Conservation (phyloP, 2,329 filamentous ascomycete genomes). For the Apiospora rasikravindrae region DNA sequence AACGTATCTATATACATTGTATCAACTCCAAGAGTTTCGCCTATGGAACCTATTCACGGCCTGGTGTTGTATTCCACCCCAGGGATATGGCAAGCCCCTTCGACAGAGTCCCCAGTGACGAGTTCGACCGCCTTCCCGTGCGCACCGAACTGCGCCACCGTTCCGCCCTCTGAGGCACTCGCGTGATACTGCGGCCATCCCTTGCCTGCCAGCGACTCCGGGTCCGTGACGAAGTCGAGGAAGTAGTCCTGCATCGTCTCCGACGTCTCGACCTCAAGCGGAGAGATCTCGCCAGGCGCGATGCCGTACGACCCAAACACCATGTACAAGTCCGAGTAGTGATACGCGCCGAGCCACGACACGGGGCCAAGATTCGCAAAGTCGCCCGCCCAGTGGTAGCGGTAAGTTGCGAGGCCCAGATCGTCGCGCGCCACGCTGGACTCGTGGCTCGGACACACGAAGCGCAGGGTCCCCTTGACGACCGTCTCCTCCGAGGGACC, state of each 20-base stretch:
- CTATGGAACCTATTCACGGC: not conserved
- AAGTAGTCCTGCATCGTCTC: slow-evolving; percentile 35
- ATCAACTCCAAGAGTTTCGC: not conserved
- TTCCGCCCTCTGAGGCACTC: slow-evolving; percentile 27
- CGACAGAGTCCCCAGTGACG: slow-evolving; percentile 32
- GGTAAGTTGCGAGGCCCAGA: slow-evolving; percentile 35
- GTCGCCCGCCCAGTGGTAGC: slow-evolving; percentile 46
- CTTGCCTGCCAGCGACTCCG: slow-evolving; percentile 29
- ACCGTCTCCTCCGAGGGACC: slow-evolving; percentile 33
- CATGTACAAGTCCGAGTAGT: slow-evolving; percentile 44
- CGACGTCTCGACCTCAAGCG: slow-evolving; percentile 32
- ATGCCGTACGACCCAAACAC: slow-evolving; percentile 44
- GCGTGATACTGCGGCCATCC: slow-evolving; percentile 21
- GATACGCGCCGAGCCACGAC: slow-evolving; percentile 49
- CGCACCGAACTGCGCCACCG: slow-evolving; percentile 34
- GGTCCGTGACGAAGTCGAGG: slow-evolving; percentile 35
- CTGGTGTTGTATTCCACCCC: slow-evolving; percentile 1
- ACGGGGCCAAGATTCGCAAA: slow-evolving; percentile 46
- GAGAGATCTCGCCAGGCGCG: slow-evolving; percentile 31
- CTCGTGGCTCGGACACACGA: slow-evolving; percentile 36
- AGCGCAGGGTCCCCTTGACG: slow-evolving; percentile 27
- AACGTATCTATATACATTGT: not conserved
- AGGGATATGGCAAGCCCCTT: slow-evolving; percentile 29
- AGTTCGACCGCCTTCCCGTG: slow-evolving; percentile 31
- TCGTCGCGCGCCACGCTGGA: slow-evolving; percentile 28